A percentile compares a stretch with the other conserved stretches of the same genome.
Conservation (phyloP, 345 rosid species). For the Lepidium aucheri region DNA sequence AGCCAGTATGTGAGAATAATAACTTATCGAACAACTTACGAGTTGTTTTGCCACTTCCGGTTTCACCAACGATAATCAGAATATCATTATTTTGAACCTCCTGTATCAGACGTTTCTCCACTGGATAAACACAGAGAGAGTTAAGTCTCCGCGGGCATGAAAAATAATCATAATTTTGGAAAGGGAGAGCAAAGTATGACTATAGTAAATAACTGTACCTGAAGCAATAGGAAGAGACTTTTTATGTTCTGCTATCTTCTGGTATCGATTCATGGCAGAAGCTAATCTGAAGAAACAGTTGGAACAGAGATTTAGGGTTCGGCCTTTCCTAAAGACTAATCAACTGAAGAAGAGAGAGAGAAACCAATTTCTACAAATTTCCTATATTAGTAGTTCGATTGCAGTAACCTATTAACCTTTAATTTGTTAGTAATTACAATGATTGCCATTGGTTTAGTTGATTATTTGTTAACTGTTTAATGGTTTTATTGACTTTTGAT, state of each 20-base stretch:
- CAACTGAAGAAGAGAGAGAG: too few relatives aligned
- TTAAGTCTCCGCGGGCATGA: background rate
- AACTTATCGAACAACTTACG: slow-evolving; percentile 37
- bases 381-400: too few relatives aligned
- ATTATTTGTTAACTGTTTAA: too few relatives aligned
- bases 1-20: background rate
- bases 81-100: slow-evolving; percentile 56
- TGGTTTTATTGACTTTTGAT: too few relatives aligned
- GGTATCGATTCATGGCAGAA: background rate
- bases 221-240: slow-evolving; percentile 84
- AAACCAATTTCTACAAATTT: too few relatives aligned
- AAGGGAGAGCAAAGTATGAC: background rate
- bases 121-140: slow-evolving; percentile 27
- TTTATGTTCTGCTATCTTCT: slow-evolving; percentile 48
- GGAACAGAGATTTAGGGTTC: too few relatives aligned
- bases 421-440: too few relatives aligned
- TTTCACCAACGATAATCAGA: slow-evolving; percentile 87
- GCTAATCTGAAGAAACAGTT: too few relatives aligned
- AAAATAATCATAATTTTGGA: background rate
- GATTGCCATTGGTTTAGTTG: too few relatives aligned
- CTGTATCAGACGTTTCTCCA: slow-evolving; percentile 61
- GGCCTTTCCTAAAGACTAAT: too few relatives aligned
- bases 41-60: slow-evolving; percentile 96
- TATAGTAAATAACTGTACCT: slow-evolving; percentile 29
- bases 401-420: too few relatives aligned